Percentiles rank a stretch among this genome's conserved stretches.
These are phyloP conservation scores for Penicillium sp. DNA, from an alignment of 2,329 filamentous ascomycete species.

Conservation along the genomic window DNA sequence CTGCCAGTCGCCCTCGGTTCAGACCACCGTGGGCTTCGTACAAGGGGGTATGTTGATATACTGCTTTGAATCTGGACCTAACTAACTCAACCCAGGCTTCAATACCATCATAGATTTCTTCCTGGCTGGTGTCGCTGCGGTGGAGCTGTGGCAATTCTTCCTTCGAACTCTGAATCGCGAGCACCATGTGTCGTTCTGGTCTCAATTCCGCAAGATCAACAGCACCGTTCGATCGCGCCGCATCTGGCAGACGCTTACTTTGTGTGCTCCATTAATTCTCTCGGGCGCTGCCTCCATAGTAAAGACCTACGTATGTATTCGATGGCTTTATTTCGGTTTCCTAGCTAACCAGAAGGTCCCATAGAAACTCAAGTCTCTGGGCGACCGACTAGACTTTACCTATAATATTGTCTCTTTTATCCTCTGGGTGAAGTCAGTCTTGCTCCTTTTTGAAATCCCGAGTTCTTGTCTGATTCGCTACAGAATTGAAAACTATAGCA, in stretches of 20 bases:
- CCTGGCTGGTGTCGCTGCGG: conserved; percentile 28
- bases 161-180: conserved; percentile 26
- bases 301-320: conserved; percentile 31
- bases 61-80: neutral
- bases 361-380: conserved; percentile 32
- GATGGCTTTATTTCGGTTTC: neutral
- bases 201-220: conserved; percentile 29
- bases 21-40: conserved; percentile 35
- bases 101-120: conserved; percentile 34
- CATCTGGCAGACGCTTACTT: conserved; percentile 34
- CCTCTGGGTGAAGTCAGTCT: conserved; percentile 37
- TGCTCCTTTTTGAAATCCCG: no score
- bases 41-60: conserved; percentile 27
- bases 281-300: conserved; percentile 35
- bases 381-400: conserved; percentile 32
- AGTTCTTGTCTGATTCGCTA: neutral
- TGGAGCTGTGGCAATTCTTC: conserved; percentile 37
- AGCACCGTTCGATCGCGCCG: conserved; percentile 28
- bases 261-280: conserved; percentile 33
- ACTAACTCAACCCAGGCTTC: conserved; percentile 20
- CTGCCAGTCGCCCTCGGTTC: conserved; percentile 32
- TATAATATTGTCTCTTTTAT: conserved; percentile 36
- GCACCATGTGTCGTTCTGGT: conserved; percentile 23
- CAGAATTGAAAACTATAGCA: conserved; percentile 38
- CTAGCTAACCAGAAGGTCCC: neutral